Evolutionary conservation across 2,329 filamentous ascomycete genomes (phyloP), one percentile per base, ranked within the genome.

Genomic region (Fusarium lateritium): DNA sequence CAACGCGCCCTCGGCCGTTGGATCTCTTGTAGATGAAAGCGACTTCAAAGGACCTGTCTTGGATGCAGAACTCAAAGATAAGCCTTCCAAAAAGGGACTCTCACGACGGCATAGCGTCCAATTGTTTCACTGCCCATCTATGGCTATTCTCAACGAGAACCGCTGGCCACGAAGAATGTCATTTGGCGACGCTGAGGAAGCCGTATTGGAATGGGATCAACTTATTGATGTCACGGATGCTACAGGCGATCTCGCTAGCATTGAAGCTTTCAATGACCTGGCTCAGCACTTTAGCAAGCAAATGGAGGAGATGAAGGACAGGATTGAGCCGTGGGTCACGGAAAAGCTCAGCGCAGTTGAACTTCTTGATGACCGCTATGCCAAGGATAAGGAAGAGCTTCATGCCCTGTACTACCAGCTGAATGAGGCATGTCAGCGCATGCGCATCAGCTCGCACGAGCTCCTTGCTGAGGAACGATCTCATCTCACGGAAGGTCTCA

Each of bases 171-270:
- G 92, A 3, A 87, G 91, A 43, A 84, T 94, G 67, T 94, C 92
- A 6, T 94, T 94, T 76, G 89, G 90, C 60, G 85, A 91, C 44
- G 92, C 91, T 2, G 91, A 93, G 79, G 91, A 94, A 63, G 91
- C 89, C n/a, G 81, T 94, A 9, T 80, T 94, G 2, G 83, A 81
- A 17, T 94, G 92, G 91, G 82, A 86, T 7, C 84, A 87, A 47
- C 78, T 91, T 26, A 77, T 83, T 6, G 80, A 82, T 56, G 64
- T 85, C 3, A 67, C 71, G 31, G 81, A 84, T 19, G 55, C 60
- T 7, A 56, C 70, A 4, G 70, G 73, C 36, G 74, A 77, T 39
- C 42, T 73, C 14, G 62, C 62, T 19, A 78, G 72, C 13, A 76
- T 77, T 8, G 64, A 76, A 19, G 78, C 79, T 21, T 76, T 81